These are phyloP conservation scores for Suillus lakei DNA, from an alignment of 768 basidiomycete species.

Conservation along the genomic window DNA sequence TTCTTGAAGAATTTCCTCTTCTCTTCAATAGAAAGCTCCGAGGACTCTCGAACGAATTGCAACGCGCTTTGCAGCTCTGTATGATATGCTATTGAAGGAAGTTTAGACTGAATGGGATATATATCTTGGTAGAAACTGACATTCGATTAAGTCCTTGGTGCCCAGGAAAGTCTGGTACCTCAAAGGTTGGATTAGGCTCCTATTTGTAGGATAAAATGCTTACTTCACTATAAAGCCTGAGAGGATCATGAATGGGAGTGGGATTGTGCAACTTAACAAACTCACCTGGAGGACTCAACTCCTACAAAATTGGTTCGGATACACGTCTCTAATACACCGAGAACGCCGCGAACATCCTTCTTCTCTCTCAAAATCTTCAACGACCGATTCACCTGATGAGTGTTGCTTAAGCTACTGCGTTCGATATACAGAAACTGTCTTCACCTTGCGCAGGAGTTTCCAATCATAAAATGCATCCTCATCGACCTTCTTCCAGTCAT, in stretches of 20 bases:
- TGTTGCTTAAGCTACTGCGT: neutral
- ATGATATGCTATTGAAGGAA: constrained; percentile 67
- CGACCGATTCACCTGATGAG: constrained; percentile 72
- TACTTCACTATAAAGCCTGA: constrained; percentile 89
- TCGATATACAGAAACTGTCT: neutral
- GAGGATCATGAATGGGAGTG: constrained; percentile 10
- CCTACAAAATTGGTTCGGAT: constrained; percentile 93
- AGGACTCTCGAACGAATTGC: constrained; percentile 73
- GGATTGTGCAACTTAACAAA: neutral
- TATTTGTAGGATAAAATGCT: constrained; percentile 15
- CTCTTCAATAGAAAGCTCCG: constrained; percentile 80
- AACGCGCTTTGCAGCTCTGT: constrained; percentile 79
- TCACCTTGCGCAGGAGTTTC: constrained; percentile 78
- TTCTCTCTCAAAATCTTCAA: constrained; percentile 71
- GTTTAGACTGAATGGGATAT: constrained; percentile 8
- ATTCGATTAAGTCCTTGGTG: constrained; percentile 89
- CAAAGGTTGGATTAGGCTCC: constrained; percentile 17
- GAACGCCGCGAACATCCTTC: constrained; percentile 82
- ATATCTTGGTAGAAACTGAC: constrained; percentile 42
- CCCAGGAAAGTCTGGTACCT: constrained; percentile 82
- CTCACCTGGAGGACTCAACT: constrained; percentile 80
- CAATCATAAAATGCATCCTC: constrained; percentile 94
- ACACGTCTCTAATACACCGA: constrained; percentile 91
- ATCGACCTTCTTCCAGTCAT: constrained; percentile 88
- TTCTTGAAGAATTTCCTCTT: constrained; percentile 92